Base-by-base conservation (phyloP, 768 basidiomycete genomes). In the Agrocybe praecox region DNA sequence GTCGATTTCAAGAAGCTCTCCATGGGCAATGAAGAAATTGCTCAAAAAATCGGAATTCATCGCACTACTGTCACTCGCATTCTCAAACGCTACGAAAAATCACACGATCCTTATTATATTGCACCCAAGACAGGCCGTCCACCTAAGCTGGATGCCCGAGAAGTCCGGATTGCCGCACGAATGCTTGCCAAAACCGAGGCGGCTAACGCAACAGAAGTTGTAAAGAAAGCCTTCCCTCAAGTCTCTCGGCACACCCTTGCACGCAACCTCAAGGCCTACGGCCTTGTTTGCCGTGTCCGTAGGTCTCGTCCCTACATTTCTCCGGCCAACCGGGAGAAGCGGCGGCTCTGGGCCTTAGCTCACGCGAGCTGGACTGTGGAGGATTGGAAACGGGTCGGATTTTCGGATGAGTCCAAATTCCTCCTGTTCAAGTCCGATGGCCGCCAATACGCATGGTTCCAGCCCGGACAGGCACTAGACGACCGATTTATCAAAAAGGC, bases 391-490 rank as follows among this genome's bases (percentile, higher is more conserved):
- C 15, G 11, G 1, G 63, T 74, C 14, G 57, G 65, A 70, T 52
- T 52, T 17, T 36, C 50, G 32, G 72, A 76, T 50, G 62, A 76
- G 63, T 72, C 73, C 3, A 73, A 65, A 52, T 71, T 71, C 61
- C 65, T 65, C 34, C 36, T 69, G 1, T 67, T 74, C 59, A 65
- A 67, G 14, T 73, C 69, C 8, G 69, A 74, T 69, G 72, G 74
- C 5, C 23, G 58, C 8, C 18, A 66, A 53, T 77, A 61, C 54
- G 69, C 66, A 53, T 67, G 71, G 65, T 69, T 65, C 58, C 58
- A 50, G 52, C 63, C 61, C 14, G 69, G 67, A n/a, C 56, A 74
- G 49, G 58, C 21, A 2, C 63, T 70, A 10, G 58, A 69, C 51
- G 58, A 51, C 1, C 11, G 54, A 12, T 62, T 59, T 55, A 64